Conservation (phyloP, 257 asterid species). For the Nicotiana knightiana region DNA sequence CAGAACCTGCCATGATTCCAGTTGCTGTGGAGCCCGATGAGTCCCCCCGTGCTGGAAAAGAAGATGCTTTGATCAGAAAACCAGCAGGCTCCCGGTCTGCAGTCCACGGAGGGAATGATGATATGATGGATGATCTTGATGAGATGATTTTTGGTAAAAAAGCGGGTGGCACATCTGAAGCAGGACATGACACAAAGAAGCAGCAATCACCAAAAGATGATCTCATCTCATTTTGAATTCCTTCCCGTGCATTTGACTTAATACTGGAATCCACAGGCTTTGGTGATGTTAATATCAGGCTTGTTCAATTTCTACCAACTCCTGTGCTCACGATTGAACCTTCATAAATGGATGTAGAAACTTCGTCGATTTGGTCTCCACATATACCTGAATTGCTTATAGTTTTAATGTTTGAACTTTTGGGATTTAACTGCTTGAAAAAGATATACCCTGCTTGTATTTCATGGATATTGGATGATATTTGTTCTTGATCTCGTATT, state of each 20-base stretch:
- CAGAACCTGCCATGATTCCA: slow-evolving; percentile 92
- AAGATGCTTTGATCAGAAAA: slow-evolving; percentile 57
- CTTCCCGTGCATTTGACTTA: neutral
- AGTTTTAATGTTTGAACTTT: neutral
- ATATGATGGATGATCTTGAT: slow-evolving; percentile 93
- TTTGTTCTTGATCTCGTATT: neutral
- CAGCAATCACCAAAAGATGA: slow-evolving; percentile 69
- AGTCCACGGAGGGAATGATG: slow-evolving; percentile 57
- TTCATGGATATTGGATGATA: neutral
- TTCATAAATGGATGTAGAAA: neutral
- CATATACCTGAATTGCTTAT: neutral
- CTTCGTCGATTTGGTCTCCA: neutral
- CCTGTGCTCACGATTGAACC: neutral
- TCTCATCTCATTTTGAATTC: slow-evolving; percentile 57
- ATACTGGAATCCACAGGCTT: slow-evolving; percentile 10
- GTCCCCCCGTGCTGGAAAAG: slow-evolving; percentile 55
- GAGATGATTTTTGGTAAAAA: slow-evolving; percentile 97
- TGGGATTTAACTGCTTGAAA: neutral
- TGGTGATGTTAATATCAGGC: slow-evolving; percentile 19
- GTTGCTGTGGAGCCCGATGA: slow-evolving; percentile 85
- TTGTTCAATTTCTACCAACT: neutral
- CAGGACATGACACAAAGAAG: slow-evolving; percentile 49
- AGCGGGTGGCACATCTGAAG: slow-evolving; percentile 53
- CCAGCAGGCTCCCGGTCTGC: slow-evolving; percentile 36
- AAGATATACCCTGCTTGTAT: neutral